Evolutionary conservation across 371 early-diverging fungal species (phyloP), one percentile per base, ranked within the genome.

Genomic region (Rhizomucor pusillus): DNA sequence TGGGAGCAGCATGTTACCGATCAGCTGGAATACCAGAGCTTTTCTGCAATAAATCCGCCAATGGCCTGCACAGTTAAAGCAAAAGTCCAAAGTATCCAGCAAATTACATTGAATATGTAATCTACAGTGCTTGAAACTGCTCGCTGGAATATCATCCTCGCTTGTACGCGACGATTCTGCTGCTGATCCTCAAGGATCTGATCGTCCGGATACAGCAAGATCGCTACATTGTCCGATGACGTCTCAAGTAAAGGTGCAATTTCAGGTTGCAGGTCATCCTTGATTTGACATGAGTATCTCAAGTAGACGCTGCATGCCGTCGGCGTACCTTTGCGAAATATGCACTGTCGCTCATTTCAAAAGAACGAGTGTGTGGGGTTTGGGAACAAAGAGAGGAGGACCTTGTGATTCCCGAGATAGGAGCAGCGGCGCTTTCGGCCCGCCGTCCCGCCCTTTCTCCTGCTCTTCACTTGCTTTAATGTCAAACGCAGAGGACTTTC

Each of bases 401-500:
- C n/a, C n/a, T n/a, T n/a, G n/a, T n/a, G n/a, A n/a, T n/a, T n/a
- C n/a, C n/a, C n/a, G n/a, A n/a, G n/a, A n/a, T n/a, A n/a, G n/a
- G n/a, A 29, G 29, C 5, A 7, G 29, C 29, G 29, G 29, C 29
- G 29, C 29, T 7, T 29, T 29, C 7, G 29, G n/a, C n/a, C 43
- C 22, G 43, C 14, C 41, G 16, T 6, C 6, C 6, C 41, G 16
- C 7, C 22, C 43, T 14, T 6, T 12, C 22, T 14, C 16, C 14
- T 43, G 7, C 1, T 22, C 22, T 12, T 1, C 12, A 9, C 22
- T 13, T 11, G 14, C 22, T 25, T 45, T 20, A 45, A 45, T 45
- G 45, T 19, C 45, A 45, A 25, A 45, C 14, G 20, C 25, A 20
- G 45, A 23, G 71, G 81, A 77, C 52, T 68, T 77, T 3, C 59